phyloP scores from a whole-genome alignment of 2,329 filamentous ascomycete genomes.

The Fusarium bulbicola region DNA sequence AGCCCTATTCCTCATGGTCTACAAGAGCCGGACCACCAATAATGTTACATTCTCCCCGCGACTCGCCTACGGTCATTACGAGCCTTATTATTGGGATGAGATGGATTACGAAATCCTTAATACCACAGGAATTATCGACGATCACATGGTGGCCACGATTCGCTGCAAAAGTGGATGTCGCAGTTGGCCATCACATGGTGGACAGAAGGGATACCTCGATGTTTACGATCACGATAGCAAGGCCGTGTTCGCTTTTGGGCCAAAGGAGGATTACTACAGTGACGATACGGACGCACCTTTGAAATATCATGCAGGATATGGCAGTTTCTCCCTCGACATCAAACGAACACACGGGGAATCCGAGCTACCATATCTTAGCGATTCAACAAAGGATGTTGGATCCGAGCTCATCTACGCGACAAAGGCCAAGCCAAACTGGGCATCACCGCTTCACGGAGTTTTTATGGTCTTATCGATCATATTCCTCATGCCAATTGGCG shows the following conservation, averaged over 20 bases:
- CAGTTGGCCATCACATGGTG: constrained; percentile 53
- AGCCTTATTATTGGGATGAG: constrained; percentile 58
- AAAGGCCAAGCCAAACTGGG: constrained; percentile 49
- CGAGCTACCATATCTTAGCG: constrained; percentile 50
- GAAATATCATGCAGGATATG: constrained; percentile 62
- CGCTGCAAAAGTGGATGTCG: constrained; percentile 62
- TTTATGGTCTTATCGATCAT: constrained; percentile 67
- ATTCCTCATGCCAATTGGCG: constrained; percentile 64
- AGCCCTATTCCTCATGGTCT: constrained; percentile 64
- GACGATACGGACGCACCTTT: constrained; percentile 56
- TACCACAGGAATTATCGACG: constrained; percentile 59
- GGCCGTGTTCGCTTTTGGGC: constrained; percentile 67
- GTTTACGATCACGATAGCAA: constrained; percentile 56
- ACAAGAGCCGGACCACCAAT: constrained; percentile 55
- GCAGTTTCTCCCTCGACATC: constrained; percentile 66
- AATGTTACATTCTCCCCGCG: constrained; percentile 67
- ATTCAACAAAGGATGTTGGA: constrained; percentile 48
- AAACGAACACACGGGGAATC: constrained; percentile 58
- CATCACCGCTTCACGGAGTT: constrained; percentile 55
- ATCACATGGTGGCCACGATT: constrained; percentile 59
- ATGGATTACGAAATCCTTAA: constrained; percentile 56
- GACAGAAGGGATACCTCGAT: constrained; percentile 56
- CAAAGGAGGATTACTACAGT: constrained; percentile 53
- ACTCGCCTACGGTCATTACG: constrained; percentile 58
- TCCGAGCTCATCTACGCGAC: constrained; percentile 46